Evolutionary conservation across 2,329 filamentous ascomycete species (phyloP).

Genomic region (Xylariaceae sp.): DNA sequence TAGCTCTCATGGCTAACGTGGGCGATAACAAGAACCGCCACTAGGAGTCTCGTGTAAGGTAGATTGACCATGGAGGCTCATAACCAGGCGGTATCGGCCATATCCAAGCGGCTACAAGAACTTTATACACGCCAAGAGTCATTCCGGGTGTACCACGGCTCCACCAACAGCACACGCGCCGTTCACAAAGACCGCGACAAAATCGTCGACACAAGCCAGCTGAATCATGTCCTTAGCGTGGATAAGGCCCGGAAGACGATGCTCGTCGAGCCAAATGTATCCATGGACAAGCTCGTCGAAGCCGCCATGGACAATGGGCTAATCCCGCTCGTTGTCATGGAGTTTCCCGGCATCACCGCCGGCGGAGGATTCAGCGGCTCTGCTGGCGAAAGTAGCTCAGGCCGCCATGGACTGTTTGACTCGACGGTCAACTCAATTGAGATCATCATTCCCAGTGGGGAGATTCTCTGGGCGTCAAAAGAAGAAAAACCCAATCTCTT

Average conservation of each 20-base stretch:
- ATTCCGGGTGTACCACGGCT: constrained; percentile 79
- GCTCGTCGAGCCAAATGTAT: constrained; percentile 72
- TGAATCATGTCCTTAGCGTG: constrained; percentile 67
- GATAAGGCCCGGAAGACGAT: constrained; percentile 60
- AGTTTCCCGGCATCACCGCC: constrained; percentile 74
- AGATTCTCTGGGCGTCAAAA: constrained; percentile 60
- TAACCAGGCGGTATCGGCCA: constrained; percentile 48
- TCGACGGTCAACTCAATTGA: constrained; percentile 66
- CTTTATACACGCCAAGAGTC: constrained; percentile 55
- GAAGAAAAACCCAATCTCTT: constrained; percentile 65
- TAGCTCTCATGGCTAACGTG: background rate
- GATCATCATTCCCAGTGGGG: constrained; percentile 68
- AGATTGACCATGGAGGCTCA: constrained; percentile 54
- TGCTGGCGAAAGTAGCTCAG: constrained; percentile 71
- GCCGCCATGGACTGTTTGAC: constrained; percentile 71
- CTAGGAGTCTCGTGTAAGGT: background rate
- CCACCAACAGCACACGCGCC: constrained; percentile 76
- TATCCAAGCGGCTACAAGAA: constrained; percentile 50
- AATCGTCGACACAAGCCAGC: constrained; percentile 69
- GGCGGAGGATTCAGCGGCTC: constrained; percentile 72
- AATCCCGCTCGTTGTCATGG: constrained; percentile 71
- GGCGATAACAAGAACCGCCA: background rate
- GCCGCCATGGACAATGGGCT: constrained; percentile 61
- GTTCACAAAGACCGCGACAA: constrained; percentile 55
- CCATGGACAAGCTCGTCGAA: constrained; percentile 68